Percentiles rank a stretch among this genome's conserved stretches.
Evolutionary conservation across 148 eudicot species (phyloP).

Genomic region (Drosera capensis): DNA sequence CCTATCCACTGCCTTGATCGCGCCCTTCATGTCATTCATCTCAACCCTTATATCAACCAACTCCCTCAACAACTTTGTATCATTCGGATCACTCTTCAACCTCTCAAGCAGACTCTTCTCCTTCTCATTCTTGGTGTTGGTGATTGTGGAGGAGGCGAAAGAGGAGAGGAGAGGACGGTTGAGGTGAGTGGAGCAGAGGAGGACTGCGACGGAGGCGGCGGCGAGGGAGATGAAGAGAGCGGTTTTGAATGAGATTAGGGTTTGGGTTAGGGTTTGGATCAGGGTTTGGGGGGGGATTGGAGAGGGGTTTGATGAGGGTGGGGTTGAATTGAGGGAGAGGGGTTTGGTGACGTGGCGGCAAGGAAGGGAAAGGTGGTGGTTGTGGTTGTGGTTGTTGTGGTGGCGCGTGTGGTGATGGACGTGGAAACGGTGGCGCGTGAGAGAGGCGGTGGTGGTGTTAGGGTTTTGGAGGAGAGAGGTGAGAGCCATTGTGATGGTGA

Average conservation of each 20-base stretch:
- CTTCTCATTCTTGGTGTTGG: conserved; percentile 16
- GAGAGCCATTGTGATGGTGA: too few relatives aligned
- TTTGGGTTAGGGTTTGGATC: too few relatives aligned
- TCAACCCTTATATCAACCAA: conserved; percentile 50
- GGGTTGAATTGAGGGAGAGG: conserved; percentile 8
- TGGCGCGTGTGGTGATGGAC: too few relatives aligned
- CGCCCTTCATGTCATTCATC: conserved; percentile 35
- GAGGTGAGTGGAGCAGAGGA: too few relatives aligned
- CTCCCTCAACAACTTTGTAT: conserved; percentile 21
- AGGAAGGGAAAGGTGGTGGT: neutral
- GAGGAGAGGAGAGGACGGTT: too few relatives aligned
- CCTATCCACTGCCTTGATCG: conserved; percentile 30
- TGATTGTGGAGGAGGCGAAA: conserved; percentile 15
- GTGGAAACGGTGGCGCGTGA: too few relatives aligned
- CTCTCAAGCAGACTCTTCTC: conserved; percentile 25
- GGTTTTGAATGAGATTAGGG: too few relatives aligned
- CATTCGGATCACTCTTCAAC: conserved; percentile 20
- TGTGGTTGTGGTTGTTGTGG: too few relatives aligned
- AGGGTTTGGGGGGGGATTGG: too few relatives aligned
- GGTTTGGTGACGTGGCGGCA: neutral
- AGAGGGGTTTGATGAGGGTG: too few relatives aligned
- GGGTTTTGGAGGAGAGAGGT: too few relatives aligned
- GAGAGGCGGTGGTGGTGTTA: too few relatives aligned
- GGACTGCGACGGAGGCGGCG: conserved; percentile 35
- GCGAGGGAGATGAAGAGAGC: conserved; percentile 29